A percentile compares a stretch with the other conserved stretches of the same genome.
phyloP scores from a whole-genome alignment of 495 filamentous ascomycete genomes.

The Penicillium robsamsonii region DNA sequence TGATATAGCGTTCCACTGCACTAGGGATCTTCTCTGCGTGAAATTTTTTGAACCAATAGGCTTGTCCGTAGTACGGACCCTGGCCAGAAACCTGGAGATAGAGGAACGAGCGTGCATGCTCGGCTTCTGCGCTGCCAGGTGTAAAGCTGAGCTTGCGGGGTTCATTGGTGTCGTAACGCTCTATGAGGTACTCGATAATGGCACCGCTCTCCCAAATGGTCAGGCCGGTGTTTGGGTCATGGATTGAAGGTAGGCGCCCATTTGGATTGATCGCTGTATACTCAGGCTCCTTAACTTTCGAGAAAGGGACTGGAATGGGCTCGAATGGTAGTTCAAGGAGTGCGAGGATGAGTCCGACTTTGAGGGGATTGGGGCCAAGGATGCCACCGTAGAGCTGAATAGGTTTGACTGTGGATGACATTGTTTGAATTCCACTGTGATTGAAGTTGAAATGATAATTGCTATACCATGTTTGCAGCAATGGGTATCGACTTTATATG shows the following conservation, averaged over 20 bases:
- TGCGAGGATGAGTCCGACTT: conserved; percentile 56
- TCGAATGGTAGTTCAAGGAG: conserved; percentile 57
- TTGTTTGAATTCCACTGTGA: neutral
- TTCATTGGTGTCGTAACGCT: conserved; percentile 57
- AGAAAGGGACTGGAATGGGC: conserved; percentile 34
- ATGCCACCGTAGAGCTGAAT: conserved; percentile 9
- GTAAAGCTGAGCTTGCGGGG: conserved; percentile 48
- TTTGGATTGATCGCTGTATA: conserved; percentile 62
- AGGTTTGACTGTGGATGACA: conserved; percentile 5
- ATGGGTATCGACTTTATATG: neutral
- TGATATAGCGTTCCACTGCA: conserved; percentile 53
- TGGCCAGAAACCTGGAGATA: conserved; percentile 41
- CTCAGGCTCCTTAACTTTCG: conserved; percentile 50
- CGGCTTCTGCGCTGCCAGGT: conserved; percentile 37
- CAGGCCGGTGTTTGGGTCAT: conserved; percentile 60
- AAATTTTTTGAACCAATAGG: conserved; percentile 44
- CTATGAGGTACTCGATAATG: conserved; percentile 61
- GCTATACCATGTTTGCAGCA: neutral
- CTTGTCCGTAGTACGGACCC: conserved; percentile 59
- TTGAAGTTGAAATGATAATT: neutral
- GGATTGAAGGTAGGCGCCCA: conserved; percentile 54
- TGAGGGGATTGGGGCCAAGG: conserved; percentile 54
- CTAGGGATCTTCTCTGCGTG: conserved; percentile 54
- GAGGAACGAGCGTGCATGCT: conserved; percentile 51
- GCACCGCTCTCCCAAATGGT: conserved; percentile 66